Conservation (phyloP, 345 rosid genomes). For the Salix viminalis region DNA sequence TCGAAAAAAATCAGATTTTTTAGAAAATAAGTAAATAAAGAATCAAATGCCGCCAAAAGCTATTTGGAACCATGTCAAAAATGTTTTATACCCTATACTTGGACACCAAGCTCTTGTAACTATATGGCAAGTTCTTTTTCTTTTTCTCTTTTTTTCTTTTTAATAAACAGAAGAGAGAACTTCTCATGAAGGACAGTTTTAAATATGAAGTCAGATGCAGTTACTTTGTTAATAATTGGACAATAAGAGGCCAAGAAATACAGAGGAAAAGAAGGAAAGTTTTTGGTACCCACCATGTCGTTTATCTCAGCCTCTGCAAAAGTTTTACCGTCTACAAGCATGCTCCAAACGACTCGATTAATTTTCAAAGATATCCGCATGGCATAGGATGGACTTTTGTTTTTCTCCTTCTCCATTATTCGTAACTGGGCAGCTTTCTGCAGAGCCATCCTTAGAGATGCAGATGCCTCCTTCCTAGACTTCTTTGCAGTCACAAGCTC, state of each 20-base stretch:
- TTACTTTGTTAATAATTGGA: background rate
- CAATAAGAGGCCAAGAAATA: background rate
- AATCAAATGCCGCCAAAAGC: background rate
- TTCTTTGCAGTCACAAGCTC: conserved; percentile 75
- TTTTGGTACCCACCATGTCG: conserved; percentile 76
- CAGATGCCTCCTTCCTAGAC: conserved; percentile 73
- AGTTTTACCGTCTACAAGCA: conserved; percentile 95
- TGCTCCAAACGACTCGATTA: conserved; percentile 87
- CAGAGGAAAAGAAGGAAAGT: background rate
- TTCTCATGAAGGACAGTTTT: background rate
- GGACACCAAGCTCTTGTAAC: background rate
- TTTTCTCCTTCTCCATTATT: conserved; percentile 92
- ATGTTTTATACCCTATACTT: background rate
- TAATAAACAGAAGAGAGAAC: background rate
- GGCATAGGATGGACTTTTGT: conserved; percentile 95
- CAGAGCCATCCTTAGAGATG: conserved; percentile 63
- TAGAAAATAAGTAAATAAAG: too few relatives aligned
- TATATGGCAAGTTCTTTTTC: background rate
- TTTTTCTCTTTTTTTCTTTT: background rate
- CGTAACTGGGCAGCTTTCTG: conserved; percentile 93
- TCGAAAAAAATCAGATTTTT: background rate
- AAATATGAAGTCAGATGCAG: background rate
- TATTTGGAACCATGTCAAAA: background rate
- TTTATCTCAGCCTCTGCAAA: conserved; percentile 99
- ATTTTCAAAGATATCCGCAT: conserved; percentile 95